These are phyloP conservation scores for Camillea tinctor DNA, from an alignment of 2,329 filamentous ascomycete genomes.

Conservation along the genomic window DNA sequence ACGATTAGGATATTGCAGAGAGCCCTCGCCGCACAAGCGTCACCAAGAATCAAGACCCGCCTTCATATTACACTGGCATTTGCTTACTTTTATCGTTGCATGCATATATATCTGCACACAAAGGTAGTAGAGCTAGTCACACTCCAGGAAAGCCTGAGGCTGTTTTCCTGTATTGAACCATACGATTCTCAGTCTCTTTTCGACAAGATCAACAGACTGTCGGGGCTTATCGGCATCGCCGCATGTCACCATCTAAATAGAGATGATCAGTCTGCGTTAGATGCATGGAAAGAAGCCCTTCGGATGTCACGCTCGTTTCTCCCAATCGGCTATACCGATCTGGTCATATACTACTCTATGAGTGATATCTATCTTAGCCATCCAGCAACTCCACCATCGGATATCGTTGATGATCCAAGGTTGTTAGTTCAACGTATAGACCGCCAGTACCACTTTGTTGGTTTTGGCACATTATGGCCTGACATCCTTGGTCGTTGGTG, in stretches of 20 bases:
- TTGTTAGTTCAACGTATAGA: neutral
- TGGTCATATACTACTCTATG: neutral
- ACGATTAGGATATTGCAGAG: slow-evolving; percentile 1
- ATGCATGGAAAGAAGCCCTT: neutral
- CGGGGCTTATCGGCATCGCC: neutral
- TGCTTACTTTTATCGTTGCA: slow-evolving; percentile 3
- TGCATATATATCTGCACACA: neutral
- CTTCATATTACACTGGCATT: slow-evolving; percentile 1
- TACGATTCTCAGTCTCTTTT: neutral
- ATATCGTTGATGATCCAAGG: neutral
- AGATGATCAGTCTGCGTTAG: neutral
- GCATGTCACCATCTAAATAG: neutral
- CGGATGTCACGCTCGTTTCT: neutral
- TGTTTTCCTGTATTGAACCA: neutral
- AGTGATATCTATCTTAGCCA: neutral
- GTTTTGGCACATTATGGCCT: neutral
- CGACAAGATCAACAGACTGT: neutral
- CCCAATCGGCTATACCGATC: neutral
- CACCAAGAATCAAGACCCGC: neutral
- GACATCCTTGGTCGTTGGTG: neutral
- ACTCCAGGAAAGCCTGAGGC: neutral
- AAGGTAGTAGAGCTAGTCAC: neutral
- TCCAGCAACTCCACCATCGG: neutral
- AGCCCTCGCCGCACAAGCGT: neutral
- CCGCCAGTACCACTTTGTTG: neutral